Conservation (phyloP, 345 rosid species). For the Gossypium thurberi region DNA sequence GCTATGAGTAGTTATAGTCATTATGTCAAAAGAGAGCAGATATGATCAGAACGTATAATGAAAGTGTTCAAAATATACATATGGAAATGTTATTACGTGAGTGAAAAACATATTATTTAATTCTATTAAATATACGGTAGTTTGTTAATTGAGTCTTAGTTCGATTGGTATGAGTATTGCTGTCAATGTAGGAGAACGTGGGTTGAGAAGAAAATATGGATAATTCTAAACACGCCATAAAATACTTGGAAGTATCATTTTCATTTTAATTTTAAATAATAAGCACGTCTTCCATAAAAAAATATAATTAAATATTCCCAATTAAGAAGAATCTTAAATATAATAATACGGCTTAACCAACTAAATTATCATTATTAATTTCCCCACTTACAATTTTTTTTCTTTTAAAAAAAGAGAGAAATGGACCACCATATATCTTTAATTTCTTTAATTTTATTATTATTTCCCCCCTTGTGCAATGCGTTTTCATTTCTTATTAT, state of each 20-base stretch:
- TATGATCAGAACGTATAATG: too few species aligned
- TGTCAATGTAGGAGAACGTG: too few species aligned
- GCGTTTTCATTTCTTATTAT: neutral
- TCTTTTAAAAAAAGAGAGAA: too few species aligned
- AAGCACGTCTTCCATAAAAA: neutral
- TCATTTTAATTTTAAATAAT: neutral
- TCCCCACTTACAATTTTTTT: neutral
- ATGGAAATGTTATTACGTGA: too few species aligned
- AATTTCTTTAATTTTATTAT: too few species aligned
- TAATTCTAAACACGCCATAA: neutral
- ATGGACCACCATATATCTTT: too few species aligned
- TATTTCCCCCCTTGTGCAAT: neutral
- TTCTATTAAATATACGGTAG: too few species aligned
- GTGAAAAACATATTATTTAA: too few species aligned
- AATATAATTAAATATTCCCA: neutral
- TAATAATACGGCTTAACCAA: constrained; percentile 14
- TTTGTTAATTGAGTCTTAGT: too few species aligned
- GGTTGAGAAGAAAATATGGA: rapidly evolving
- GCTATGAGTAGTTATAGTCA: too few species aligned
- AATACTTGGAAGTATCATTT: neutral
- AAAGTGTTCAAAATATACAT: too few species aligned
- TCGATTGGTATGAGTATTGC: rapidly evolving
- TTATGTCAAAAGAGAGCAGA: too few species aligned
- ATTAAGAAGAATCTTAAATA: constrained; percentile 1
- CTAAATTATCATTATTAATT: constrained; percentile 13